These are phyloP conservation scores for Lasiosphaeria ovina DNA, from an alignment of 495 filamentous ascomycete genomes.

Conservation along the genomic window DNA sequence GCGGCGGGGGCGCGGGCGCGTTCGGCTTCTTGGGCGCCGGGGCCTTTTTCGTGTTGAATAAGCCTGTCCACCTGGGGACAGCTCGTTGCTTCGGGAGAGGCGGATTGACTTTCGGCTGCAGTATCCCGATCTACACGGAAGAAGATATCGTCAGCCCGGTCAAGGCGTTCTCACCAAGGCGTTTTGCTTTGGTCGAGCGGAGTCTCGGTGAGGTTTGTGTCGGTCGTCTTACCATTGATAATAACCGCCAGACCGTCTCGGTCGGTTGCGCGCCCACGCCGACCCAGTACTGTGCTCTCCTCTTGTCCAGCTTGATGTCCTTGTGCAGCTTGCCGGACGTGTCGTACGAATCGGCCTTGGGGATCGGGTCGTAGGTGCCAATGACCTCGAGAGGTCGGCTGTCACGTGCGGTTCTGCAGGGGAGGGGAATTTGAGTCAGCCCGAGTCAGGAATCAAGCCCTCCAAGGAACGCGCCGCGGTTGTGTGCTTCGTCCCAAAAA, in stretches of 20 bases:
- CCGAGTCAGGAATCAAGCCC: too few relatives aligned
- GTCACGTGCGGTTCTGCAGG: slow-evolving; percentile 68
- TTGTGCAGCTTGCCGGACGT: slow-evolving; percentile 71
- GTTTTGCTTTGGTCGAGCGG: too few relatives aligned
- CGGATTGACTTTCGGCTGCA: slow-evolving; percentile 36
- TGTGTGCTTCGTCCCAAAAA: too few relatives aligned
- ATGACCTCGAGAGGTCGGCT: slow-evolving; percentile 90
- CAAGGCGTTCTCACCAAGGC: too few relatives aligned
- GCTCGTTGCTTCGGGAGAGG: too few relatives aligned
- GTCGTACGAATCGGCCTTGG: slow-evolving; percentile 65
- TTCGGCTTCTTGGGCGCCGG: too few relatives aligned
- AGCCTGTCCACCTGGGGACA: too few relatives aligned
- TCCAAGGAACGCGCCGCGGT: too few relatives aligned
- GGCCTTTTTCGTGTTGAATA: too few relatives aligned
- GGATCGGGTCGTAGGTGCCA: slow-evolving; percentile 90
- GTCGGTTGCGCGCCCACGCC: slow-evolving; percentile 95
- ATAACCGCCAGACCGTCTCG: slow-evolving; percentile 80
- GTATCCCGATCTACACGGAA: slow-evolving; percentile 43
- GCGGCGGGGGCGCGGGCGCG: too few relatives aligned
- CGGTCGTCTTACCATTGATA: slow-evolving; percentile 68
- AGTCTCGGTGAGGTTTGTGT: not conserved
- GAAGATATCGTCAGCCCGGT: too few relatives aligned
- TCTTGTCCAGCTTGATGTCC: slow-evolving; percentile 81
- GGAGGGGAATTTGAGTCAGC: slow-evolving; percentile 10
- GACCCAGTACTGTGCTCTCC: slow-evolving; percentile 89